phyloP scores from a whole-genome alignment of 2,329 filamentous ascomycete species.

The Hypoxylon sp. region DNA sequence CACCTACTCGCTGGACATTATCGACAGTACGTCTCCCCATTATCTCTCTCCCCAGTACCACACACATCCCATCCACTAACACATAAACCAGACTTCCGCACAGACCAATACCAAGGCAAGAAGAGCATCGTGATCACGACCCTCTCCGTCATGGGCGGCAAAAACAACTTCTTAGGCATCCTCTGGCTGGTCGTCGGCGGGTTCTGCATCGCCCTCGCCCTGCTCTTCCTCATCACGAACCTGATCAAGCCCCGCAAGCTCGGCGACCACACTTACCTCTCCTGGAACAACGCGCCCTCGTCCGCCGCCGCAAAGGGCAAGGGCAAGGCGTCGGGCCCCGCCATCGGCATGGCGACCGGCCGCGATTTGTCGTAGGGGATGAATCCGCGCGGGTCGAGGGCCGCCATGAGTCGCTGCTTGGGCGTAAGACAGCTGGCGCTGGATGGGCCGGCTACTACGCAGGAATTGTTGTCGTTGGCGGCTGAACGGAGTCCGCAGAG shows the following conservation, averaged over 20 bases:
- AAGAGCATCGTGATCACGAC: conserved; percentile 94
- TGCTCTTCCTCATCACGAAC: conserved; percentile 90
- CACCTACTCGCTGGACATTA: conserved; percentile 81
- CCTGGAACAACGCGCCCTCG: conserved; percentile 82
- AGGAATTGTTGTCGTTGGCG: background rate
- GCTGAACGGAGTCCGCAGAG: background rate
- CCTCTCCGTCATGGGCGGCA: conserved; percentile 91
- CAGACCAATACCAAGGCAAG: conserved; percentile 83
- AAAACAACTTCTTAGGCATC: conserved; percentile 96
- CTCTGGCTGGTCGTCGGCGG: conserved; percentile 95
- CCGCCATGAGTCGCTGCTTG: background rate
- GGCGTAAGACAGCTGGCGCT: background rate
- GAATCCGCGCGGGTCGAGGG: conserved; percentile 24
- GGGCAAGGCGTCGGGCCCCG: conserved; percentile 60
- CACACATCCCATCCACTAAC: conserved; percentile 21
- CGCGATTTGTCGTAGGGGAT: conserved; percentile 65
- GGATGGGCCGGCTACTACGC: conserved; percentile 1
- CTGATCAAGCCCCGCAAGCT: conserved; percentile 96
- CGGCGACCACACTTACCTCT: conserved; percentile 96
- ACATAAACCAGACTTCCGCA: conserved; percentile 78
- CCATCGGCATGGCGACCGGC: conserved; percentile 66
- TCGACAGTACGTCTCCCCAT: conserved; percentile 76
- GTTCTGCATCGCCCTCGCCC: conserved; percentile 89
- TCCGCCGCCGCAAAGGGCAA: conserved; percentile 55
- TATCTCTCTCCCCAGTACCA: background rate